Percentiles rank a stretch among this genome's conserved stretches.
phyloP scores from a whole-genome alignment of 2,329 filamentous ascomycete species.

The Helminthosporium solani region DNA sequence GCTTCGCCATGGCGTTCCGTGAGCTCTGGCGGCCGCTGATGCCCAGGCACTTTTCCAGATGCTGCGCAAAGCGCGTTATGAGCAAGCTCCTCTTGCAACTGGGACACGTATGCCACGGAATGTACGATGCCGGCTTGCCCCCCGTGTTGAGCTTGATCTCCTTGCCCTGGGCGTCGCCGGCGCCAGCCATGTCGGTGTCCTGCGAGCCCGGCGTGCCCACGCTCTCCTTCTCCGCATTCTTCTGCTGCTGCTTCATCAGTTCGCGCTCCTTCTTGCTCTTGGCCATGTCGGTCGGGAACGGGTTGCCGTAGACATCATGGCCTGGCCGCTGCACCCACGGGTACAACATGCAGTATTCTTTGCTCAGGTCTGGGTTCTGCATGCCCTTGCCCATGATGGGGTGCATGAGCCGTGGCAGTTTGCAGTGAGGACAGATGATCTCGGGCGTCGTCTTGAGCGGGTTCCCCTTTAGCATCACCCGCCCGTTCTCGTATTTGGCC shows the following conservation, averaged over 20 bases:
- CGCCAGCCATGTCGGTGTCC: conserved; percentile 42
- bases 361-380: conserved; percentile 59
- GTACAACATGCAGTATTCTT: conserved; percentile 75
- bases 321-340: conserved; percentile 75
- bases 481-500: conserved; percentile 68
- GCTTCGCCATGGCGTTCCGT: conserved; percentile 51
- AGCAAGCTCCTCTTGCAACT: conserved; percentile 62
- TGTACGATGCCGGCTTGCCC: conserved; percentile 48
- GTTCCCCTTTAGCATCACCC: conserved; percentile 68
- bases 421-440: conserved; percentile 72
- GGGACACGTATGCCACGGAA: conserved; percentile 59
- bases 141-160: conserved; percentile 52
- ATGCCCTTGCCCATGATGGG: conserved; percentile 71
- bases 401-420: conserved; percentile 70
- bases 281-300: conserved; percentile 72
- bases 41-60: conserved; percentile 62
- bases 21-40: conserved; percentile 56
- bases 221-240: conserved; percentile 45
- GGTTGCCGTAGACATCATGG: conserved; percentile 80
- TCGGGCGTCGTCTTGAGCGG: conserved; percentile 70
- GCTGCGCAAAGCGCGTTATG: conserved; percentile 61
- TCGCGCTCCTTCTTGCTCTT: conserved; percentile 75
- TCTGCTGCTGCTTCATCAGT: conserved; percentile 46
- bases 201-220: conserved; percentile 49
- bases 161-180: conserved; percentile 34